These are phyloP conservation scores for Oldenlandia corymbosa DNA, from an alignment of 257 asterid species.

Conservation along the genomic window DNA sequence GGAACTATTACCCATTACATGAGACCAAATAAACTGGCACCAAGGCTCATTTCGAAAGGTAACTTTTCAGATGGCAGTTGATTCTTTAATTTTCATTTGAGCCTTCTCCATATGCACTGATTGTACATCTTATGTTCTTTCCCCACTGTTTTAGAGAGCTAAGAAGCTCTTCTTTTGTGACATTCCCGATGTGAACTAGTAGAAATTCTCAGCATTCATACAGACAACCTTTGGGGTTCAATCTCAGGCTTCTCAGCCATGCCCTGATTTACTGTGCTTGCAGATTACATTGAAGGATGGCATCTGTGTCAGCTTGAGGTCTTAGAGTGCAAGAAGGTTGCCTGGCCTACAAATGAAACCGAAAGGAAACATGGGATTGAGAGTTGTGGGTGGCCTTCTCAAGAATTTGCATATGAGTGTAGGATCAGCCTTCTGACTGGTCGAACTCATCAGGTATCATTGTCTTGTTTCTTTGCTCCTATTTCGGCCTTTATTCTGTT, in stretches of 20 bases:
- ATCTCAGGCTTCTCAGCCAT: conserved; percentile 1
- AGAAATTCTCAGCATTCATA: not conserved
- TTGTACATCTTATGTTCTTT: not conserved
- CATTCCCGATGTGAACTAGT: not conserved
- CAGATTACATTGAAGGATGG: conserved; percentile 67
- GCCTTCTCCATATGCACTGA: not conserved
- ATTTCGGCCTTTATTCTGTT: not conserved
- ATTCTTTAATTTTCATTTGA: not conserved
- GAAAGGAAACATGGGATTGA: conserved; percentile 45
- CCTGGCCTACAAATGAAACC: conserved; percentile 55
- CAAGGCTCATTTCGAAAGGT: conserved; percentile 84
- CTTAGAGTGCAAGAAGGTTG: conserved; percentile 77
- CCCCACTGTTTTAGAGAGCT: not conserved
- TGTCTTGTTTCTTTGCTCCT: not conserved
- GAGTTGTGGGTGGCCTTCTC: conserved; percentile 71
- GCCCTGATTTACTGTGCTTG: conserved; percentile 15
- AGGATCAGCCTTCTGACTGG: conserved; percentile 85
- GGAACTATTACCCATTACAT: conserved; percentile 82
- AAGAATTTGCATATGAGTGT: conserved; percentile 80
- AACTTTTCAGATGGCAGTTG: conserved; percentile 2
- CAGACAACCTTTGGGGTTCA: not conserved
- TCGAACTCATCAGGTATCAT: conserved; percentile 82
- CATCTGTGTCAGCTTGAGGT: conserved; percentile 88
- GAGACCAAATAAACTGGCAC: conserved; percentile 87
- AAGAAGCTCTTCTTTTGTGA: not conserved